Percentiles rank a stretch among this genome's conserved stretches.
Conservation (phyloP, 2,329 filamentous ascomycete genomes). For the Colletotrichum limetticola region DNA sequence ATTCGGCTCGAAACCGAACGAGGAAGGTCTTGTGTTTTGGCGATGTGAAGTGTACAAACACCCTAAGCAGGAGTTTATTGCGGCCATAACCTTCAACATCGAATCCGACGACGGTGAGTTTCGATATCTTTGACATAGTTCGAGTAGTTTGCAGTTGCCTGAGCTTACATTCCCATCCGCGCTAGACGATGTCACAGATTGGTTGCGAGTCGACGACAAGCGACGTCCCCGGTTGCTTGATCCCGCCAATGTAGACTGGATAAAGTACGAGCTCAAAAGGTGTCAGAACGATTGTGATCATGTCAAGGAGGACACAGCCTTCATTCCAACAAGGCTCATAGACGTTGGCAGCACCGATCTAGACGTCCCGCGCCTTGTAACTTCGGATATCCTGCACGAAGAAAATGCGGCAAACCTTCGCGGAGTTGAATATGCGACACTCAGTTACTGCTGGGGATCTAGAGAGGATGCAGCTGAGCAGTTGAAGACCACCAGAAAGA, state of each 20-base stretch:
- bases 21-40: conserved; percentile 4
- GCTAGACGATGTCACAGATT: not conserved
- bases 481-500: not conserved
- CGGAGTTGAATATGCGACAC: not conserved
- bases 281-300: not conserved
- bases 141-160: no score
- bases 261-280: not conserved
- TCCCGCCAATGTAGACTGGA: not conserved
- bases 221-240: not conserved
- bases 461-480: not conserved
- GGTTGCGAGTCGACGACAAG: not conserved
- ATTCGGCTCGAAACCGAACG: not conserved
- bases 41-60: conserved; percentile 1
- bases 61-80: not conserved
- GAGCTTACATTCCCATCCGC: no score
- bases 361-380: not conserved
- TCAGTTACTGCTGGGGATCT: conserved; percentile 15
- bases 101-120: not conserved
- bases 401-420: not conserved
- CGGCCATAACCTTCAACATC: not conserved
- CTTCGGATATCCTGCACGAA: not conserved
- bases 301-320: not conserved
- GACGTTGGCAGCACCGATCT: not conserved
- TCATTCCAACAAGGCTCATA: conserved; percentile 2
- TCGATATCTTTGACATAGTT: no score